A percentile compares a stretch with the other conserved stretches of the same genome.
phyloP scores from a whole-genome alignment of 768 basidiomycete species.

The Boletus reticuloceps region DNA sequence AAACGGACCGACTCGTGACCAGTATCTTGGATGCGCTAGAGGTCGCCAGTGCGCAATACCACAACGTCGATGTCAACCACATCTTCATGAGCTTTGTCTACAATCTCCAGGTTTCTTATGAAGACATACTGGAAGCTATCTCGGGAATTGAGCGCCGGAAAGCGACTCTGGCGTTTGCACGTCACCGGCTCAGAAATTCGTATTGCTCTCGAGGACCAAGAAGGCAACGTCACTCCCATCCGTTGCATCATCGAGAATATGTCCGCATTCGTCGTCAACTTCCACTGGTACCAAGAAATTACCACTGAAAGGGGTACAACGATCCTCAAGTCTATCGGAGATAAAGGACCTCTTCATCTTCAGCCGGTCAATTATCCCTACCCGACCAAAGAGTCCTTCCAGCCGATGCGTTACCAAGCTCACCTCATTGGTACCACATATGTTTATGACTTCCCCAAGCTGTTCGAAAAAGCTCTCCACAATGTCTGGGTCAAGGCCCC shows the following conservation, averaged over 20 bases:
- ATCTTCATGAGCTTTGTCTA: slow-evolving; percentile 99
- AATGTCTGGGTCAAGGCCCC: slow-evolving; percentile 86
- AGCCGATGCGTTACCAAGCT: slow-evolving; percentile 98
- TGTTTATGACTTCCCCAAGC: no score
- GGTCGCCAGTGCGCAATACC: slow-evolving; percentile 84
- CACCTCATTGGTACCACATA: slow-evolving; percentile 98
- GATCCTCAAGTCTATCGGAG: slow-evolving; percentile 96
- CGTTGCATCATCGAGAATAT: slow-evolving; percentile 99
- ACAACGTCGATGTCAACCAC: slow-evolving; percentile 96
- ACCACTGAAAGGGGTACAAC: slow-evolving; percentile 86
- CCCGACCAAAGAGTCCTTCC: slow-evolving; percentile 95
- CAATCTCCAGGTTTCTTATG: slow-evolving; percentile 91
- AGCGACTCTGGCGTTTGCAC: slow-evolving; percentile 95
- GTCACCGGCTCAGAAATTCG: slow-evolving; percentile 98
- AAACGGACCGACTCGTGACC: slow-evolving; percentile 95
- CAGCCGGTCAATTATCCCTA: slow-evolving; percentile 93
- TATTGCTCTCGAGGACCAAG: slow-evolving; percentile 89
- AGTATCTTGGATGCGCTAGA: slow-evolving; percentile 93
- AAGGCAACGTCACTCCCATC: slow-evolving; percentile 94
- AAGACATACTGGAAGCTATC: slow-evolving; percentile 94
- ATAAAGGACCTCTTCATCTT: slow-evolving; percentile 94
- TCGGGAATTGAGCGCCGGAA: slow-evolving; percentile 97
- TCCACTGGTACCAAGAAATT: slow-evolving; percentile 97
- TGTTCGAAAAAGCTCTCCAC: slow-evolving; percentile 95
- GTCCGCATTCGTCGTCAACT: slow-evolving; percentile 98